A percentile compares a stretch with the other conserved stretches of the same genome.
These are phyloP conservation scores for Chrysoporthe austroafricana DNA, from an alignment of 2,329 filamentous ascomycete species.

Conservation along the genomic window DNA sequence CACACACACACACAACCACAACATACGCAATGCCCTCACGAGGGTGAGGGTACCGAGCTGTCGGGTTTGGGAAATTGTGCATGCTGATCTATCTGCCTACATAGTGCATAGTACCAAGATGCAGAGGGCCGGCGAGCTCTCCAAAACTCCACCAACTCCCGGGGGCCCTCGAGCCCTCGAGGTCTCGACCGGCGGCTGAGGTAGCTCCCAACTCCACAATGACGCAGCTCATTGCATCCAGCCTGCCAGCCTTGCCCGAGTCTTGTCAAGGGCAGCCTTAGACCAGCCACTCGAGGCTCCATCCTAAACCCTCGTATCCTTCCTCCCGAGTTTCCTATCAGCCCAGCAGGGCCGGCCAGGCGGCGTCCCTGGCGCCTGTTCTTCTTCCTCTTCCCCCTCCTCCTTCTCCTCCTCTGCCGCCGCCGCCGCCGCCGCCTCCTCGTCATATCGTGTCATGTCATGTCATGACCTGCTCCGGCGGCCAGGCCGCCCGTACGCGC, in stretches of 20 bases:
- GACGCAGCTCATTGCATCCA: constrained; percentile 8
- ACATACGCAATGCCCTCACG: no score
- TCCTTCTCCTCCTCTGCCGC: neutral
- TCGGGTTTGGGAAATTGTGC: constrained; percentile 1
- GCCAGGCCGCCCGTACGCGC: neutral
- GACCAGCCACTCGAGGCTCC: constrained; percentile 10
- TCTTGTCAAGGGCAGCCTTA: neutral
- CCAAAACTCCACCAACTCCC: no score
- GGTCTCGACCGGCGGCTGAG: constrained; percentile 2
- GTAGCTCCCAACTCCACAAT: constrained; percentile 10
- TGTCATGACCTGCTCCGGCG: constrained; percentile 7
- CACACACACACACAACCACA: no score
- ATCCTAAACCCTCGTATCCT: neutral
- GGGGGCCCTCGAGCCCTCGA: neutral
- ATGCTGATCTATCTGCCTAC: constrained; percentile 5
- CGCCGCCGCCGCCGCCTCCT: neutral
- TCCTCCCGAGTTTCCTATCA: neutral
- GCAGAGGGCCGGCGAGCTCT: no score
- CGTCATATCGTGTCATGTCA: neutral
- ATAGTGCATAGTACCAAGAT: neutral
- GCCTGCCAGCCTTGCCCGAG: constrained; percentile 5
- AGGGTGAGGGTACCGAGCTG: constrained; percentile 1
- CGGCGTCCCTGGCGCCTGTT: neutral
- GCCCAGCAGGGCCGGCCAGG: neutral
- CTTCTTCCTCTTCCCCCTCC: neutral